These are phyloP conservation scores for Mycena haematopus DNA, from an alignment of 768 basidiomycete species.

Conservation along the genomic window DNA sequence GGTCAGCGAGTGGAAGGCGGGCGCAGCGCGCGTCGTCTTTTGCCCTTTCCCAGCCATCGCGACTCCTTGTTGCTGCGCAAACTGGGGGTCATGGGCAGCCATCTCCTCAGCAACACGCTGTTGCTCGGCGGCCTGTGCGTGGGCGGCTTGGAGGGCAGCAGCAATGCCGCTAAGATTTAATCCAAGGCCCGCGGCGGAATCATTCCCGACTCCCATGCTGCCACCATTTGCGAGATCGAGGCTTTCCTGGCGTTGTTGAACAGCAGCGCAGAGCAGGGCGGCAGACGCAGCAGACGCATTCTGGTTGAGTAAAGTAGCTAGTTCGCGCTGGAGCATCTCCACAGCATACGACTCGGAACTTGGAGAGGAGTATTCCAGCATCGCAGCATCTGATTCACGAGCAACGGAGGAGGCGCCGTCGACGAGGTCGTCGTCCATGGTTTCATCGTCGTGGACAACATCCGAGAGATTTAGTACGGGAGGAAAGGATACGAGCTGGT, in stretches of 20 bases:
- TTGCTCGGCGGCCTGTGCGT: conserved; percentile 60
- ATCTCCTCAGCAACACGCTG: conserved; percentile 52
- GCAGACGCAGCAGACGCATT: conserved; percentile 75
- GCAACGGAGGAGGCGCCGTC: conserved; percentile 39
- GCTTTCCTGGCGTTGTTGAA: conserved; percentile 66
- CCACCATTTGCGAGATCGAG: conserved; percentile 42
- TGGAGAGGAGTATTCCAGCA: conserved; percentile 45
- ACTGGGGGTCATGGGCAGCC: conserved; percentile 52
- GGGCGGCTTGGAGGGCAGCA: conserved; percentile 82
- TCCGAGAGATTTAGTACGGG: conserved; percentile 77
- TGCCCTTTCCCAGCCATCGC: conserved; percentile 53
- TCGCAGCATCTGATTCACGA: conserved; percentile 44
- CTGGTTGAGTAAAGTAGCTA: conserved; percentile 75
- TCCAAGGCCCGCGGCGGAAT: conserved; percentile 47
- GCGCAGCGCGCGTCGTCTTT: conserved; percentile 69
- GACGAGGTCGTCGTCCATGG: conserved; percentile 62
- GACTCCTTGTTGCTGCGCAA: conserved; percentile 51
- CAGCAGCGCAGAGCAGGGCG: conserved; percentile 68
- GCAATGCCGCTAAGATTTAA: conserved; percentile 70
- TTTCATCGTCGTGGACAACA: conserved; percentile 78
- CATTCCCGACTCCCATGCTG: conserved; percentile 37
- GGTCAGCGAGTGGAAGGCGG: conserved; percentile 81
- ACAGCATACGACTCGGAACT: conserved; percentile 62
- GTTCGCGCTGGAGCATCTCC: conserved; percentile 80
- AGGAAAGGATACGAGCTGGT: not conserved